Conservation (phyloP, 192 early-diverging fungal genomes). For the Backusella psychrophila region DNA sequence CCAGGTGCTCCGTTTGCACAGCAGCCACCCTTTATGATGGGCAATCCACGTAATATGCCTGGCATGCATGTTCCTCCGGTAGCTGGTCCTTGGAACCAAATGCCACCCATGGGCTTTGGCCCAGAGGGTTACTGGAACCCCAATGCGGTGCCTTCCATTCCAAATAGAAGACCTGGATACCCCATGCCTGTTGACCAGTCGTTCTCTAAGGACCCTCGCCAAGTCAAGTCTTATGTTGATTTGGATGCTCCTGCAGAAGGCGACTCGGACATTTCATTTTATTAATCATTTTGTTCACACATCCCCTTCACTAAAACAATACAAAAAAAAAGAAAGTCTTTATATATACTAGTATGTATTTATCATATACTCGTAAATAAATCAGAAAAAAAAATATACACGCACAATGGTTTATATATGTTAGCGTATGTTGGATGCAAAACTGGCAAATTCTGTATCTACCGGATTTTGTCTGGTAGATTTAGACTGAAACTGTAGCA, state of each 20-base stretch:
- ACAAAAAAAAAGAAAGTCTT: neutral
- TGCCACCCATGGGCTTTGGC: conserved; percentile 58
- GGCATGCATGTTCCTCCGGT: conserved; percentile 32
- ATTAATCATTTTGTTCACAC: neutral
- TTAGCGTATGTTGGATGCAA: too few species aligned
- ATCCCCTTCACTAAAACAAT: neutral
- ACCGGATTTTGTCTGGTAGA: too few species aligned
- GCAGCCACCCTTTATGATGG: conserved; percentile 27
- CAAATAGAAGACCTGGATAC: neutral
- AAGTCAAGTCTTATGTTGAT: conserved; percentile 84
- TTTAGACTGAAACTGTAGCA: too few species aligned
- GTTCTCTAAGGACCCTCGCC: conserved; percentile 62
- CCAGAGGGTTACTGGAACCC: neutral
- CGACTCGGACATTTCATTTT: conserved; percentile 31
- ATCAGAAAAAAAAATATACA: neutral
- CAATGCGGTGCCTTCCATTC: neutral
- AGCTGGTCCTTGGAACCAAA: conserved; percentile 53
- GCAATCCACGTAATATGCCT: conserved; percentile 25
- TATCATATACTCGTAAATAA: neutral
- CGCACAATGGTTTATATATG: too few species aligned
- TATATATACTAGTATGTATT: neutral
- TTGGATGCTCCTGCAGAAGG: conserved; percentile 83
- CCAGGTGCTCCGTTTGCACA: neutral
- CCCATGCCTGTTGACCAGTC: conserved; percentile 25
- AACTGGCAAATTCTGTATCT: too few species aligned